phyloP scores from a whole-genome alignment of 805 yeast genomes.

The Zygosaccharomyces rouxii region DNA sequence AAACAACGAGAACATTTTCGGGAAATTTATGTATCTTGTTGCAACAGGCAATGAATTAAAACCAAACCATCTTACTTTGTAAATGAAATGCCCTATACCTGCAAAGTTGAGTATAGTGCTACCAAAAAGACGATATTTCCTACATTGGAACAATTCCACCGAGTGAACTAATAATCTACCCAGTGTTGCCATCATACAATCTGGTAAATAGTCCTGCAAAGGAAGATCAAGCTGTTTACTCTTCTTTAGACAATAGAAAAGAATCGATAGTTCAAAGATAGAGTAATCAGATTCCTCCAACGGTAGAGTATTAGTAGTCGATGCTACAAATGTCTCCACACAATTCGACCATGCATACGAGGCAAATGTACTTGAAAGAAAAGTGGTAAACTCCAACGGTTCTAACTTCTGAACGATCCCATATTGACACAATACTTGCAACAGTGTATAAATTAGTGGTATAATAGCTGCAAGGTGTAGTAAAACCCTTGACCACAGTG shows the following conservation, averaged over 20 bases:
- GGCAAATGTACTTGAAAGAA: conserved; percentile 13
- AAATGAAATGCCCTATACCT: conserved; percentile 46
- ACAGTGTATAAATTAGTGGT: conserved; percentile 13
- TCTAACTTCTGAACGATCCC: conserved; percentile 9
- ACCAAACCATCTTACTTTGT: conserved; percentile 39
- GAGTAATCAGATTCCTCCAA: conserved; percentile 30
- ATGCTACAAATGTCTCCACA: conserved; percentile 49
- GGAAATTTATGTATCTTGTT: conserved; percentile 56
- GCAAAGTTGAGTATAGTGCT: conserved; percentile 55
- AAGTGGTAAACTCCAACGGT: conserved; percentile 51
- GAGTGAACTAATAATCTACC: conserved; percentile 61
- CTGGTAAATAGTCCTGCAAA: conserved; percentile 13
- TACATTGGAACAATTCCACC: conserved; percentile 51
- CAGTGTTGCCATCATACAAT: conserved; percentile 49
- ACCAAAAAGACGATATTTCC: conserved; percentile 56
- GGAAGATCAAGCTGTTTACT: conserved; percentile 1
- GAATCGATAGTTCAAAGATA: conserved; percentile 29
- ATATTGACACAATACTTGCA: conserved; percentile 13
- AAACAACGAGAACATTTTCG: conserved; percentile 54
- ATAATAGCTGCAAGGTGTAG: conserved; percentile 30
- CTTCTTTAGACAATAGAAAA: conserved; percentile 20
- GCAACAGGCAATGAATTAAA: conserved; percentile 50
- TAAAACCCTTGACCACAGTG: conserved; percentile 32
- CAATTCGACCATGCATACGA: conserved; percentile 41
- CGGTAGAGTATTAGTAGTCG: conserved; percentile 39